phyloP scores from a whole-genome alignment of 164 flowering plant species.

The Tetrastigma voinierianum region DNA sequence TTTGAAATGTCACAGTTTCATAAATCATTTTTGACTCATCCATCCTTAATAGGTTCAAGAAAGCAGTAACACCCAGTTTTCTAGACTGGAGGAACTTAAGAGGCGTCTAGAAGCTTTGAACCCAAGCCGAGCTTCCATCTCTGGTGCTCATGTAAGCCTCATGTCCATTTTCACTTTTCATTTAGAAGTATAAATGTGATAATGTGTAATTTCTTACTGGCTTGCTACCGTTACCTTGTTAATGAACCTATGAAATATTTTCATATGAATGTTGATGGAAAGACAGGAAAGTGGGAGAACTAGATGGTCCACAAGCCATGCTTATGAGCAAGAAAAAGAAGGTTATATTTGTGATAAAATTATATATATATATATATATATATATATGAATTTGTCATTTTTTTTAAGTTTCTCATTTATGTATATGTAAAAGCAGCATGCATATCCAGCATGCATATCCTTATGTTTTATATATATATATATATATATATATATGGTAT shows the following conservation, averaged over 20 bases:
- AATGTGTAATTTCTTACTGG: not conserved
- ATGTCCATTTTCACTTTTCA: not conserved
- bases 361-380: no score
- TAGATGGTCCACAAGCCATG: no score
- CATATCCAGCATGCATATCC: no score
- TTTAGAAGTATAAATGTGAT: not conserved
- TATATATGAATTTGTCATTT: no score
- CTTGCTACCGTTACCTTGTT: not conserved
- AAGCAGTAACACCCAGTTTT: slow-evolving; percentile 67
- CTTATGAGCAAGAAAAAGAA: no score
- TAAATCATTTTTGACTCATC: not conserved
- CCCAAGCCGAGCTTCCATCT: slow-evolving; percentile 60
- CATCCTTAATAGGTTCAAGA: slow-evolving; percentile 70
- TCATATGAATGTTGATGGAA: no score
- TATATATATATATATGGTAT: no score
- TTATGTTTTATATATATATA: no score
- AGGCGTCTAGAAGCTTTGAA: slow-evolving; percentile 85
- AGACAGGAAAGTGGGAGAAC: no score
- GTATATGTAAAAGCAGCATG: no score
- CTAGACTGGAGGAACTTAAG: slow-evolving; percentile 88
- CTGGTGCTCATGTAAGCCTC: slow-evolving; percentile 36
- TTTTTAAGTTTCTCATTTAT: no score
- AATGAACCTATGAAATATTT: not conserved
- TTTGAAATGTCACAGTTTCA: not conserved
- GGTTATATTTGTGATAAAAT: no score